Base-by-base conservation (phyloP, 495 filamentous ascomycete species). In the Penicillium ochrochloron region DNA sequence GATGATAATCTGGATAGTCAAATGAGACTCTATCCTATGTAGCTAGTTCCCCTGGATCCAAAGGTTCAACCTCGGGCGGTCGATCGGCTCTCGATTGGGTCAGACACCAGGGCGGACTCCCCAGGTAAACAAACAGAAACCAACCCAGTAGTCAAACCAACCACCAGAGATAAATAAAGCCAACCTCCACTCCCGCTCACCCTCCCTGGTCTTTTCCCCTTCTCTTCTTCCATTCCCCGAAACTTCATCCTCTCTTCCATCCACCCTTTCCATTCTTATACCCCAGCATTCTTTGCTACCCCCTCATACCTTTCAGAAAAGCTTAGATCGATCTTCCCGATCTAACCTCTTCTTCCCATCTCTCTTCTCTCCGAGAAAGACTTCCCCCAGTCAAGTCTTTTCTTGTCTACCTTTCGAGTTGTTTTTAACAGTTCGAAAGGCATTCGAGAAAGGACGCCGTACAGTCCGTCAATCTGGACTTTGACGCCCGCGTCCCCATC, bases 401-500 rank as follows among this genome's bases (percentile, higher is more conserved):
- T 94, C 92, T 94, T 93, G 89, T 93, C 88, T 91, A 88, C 89
- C 93, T 92, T 94, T 91, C 92, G 87, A 82, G 83, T 86, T 86
- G 85, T 85, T 83, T 73, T 68, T 73, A 83, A 86, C 84, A 83
- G 82, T 86, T 92, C 92, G 92, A 89, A 90, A 94, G 92, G 90
- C 88, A 88, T 92, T 88, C 89, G 88, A 93, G 93, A 92, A 92
- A 85, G 88, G 86, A 87, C 89, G 87, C 86, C 86, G 83, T 76
- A 80, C 88, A 89, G 85, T 87, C 89, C 87, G 94, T 83, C 92
- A 98, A 94, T 84, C 94, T 98, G 94, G 94, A 97, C 90, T 97
- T 96, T 93, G 94, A 97, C 91, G 93, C 94, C 84, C 91, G 92
- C 80, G 92, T 98, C 80, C 94, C 94, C 83, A 96, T 98, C 82